Base-by-base conservation (phyloP, 106 monocot species). In the Dactylorhiza incarnata region DNA sequence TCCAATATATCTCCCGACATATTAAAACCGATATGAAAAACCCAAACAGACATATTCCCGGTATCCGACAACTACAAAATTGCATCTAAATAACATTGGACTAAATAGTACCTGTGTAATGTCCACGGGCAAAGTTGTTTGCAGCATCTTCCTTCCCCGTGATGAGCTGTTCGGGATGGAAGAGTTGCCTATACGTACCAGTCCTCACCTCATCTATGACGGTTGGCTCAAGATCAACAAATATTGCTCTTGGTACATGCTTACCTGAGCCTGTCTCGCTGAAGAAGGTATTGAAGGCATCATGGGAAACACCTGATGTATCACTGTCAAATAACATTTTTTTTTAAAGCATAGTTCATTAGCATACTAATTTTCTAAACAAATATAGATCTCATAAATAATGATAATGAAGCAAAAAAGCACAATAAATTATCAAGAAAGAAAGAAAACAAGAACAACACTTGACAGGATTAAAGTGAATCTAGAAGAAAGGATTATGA, bases 201-300 rank as follows among this genome's bases (percentile, higher is more conserved):
- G 81, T 75, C 66, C 81, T 81, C 10, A 81, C 75, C 68, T 81
- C 81, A 50, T 81, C 81, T 3, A 81, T 81, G 71, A 81, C 81
- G n/a, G 81, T 81, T 7, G 81, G 81, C 71, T 81, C 81, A 47
- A 81, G 81, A 72, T 81, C 81, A n/a, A 81, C 58, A 44, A 75
- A 81, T 17, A 81, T 71, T 17, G 81, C 81, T 71, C 81, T 81
- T 1, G 81, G 81, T 58, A 81, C 81, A 72, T 81, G 81, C 43
- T 81, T 81, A 25, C 81, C 81, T 14, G 58, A 76, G 61, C 81
- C 76, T 12, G 81, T 81, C 58, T 81, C 81, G n/a, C 81, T 81
- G 81, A 81, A 81, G 56, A 81, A 81, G 46, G 81, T 81, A 75
- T 81, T 81, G 81, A 81, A 81, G 29, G 81, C 81, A 37, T 81